A percentile compares a stretch with the other conserved stretches of the same genome.
Conservation (phyloP, 495 filamentous ascomycete genomes). For the Hypomontagnella submonticulosa region DNA sequence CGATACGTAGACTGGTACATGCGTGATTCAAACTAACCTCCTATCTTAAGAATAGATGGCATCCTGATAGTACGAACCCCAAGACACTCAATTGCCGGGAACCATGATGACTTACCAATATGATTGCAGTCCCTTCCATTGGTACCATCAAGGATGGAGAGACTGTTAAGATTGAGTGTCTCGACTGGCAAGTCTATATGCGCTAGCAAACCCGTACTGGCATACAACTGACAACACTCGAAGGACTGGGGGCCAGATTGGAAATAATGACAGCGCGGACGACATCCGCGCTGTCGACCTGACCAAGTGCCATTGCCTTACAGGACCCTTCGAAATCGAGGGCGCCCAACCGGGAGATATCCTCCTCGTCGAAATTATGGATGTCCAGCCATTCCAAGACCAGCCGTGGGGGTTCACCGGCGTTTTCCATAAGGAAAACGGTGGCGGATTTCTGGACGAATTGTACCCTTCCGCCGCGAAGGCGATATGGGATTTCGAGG, state of each 20-base stretch:
- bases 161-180: constrained; percentile 93
- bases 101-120: neutral
- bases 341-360: constrained; percentile 88
- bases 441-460: constrained; percentile 92
- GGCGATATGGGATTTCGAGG: constrained; percentile 98
- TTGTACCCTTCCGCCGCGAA: constrained; percentile 90
- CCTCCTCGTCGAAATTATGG: constrained; percentile 91
- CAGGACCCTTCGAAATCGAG: constrained; percentile 90
- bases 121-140: constrained; percentile 72
- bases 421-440: constrained; percentile 83
- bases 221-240: constrained; percentile 6
- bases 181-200: constrained; percentile 71
- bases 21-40: neutral
- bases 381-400: constrained; percentile 89
- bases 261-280: constrained; percentile 89
- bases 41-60: constrained; percentile 82
- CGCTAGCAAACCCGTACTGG: neutral
- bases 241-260: constrained; percentile 85
- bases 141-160: constrained; percentile 85
- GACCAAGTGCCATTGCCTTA: constrained; percentile 86
- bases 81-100: neutral
- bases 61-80: constrained; percentile 78
- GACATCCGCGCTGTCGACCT: constrained; percentile 89
- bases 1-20: neutral
- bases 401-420: constrained; percentile 94